Evolutionary conservation across 345 rosid species (phyloP), one percentile per base, ranked within the genome.

Genomic region (Rhizophora mangle): DNA sequence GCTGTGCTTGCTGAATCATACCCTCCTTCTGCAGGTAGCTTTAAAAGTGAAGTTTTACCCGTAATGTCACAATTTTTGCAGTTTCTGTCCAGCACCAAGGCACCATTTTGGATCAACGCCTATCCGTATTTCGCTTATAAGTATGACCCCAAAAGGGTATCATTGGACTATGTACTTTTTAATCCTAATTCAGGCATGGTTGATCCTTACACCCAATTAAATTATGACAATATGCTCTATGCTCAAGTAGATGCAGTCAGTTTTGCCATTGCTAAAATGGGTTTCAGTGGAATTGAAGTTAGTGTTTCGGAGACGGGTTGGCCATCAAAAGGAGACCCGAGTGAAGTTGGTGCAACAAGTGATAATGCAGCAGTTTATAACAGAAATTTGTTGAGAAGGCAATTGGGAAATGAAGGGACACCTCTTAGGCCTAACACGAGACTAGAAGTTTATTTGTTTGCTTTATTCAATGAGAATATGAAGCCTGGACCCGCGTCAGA

Each of bases 51-150:
- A 67, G 80, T 86, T 1, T 71, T 79, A 3, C 72, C 34, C 2
- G 83, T 84, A 46, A 86, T 89, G 89, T 76, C 75, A 4, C 90
- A 89, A 32, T 73, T 80, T 18, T 69, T 91, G 54, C 78, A 64
- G 57, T 89, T 91, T 74, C 68, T 91, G 76, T 76, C 79, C 3
- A 62, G 11, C 60, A 84, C 89, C 21, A 83, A 74, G 34, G 70
- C 90, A 0, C 89, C 96, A 1, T 91, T 89, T 69, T 89, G 96
- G 96, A 89, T 91, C 85, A 91, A 91, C 65, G 97, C 96, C n/a
- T 91, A 91, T 55, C 90, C 96, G 16, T 91, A 91, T 79, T 91
- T 89, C 53, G 96, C 97, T 7, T 91, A 91, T 83, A 91, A 91
- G 70, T 93, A 67, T 53, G 73, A 77, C 52, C 90, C 96, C 0